Evolutionary conservation across 257 asterid species (phyloP).

Genomic region (Leonotis leonurus): DNA sequence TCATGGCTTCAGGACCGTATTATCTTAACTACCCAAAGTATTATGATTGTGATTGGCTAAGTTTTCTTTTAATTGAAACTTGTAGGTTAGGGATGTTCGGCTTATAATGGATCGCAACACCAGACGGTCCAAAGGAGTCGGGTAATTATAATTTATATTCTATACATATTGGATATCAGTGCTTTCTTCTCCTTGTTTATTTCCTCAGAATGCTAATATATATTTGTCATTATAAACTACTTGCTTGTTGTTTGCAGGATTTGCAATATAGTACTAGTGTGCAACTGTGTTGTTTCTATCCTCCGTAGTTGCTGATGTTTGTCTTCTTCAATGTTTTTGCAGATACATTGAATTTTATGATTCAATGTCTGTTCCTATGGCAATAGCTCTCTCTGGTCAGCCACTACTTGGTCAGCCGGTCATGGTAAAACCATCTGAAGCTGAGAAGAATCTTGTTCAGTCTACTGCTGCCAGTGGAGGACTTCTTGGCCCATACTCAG

Average conservation of each 20-base stretch:
- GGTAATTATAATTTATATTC: too few relatives aligned
- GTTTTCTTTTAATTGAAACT: conserved; percentile 5
- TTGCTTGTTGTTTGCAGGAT: not conserved
- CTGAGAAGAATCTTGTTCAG: conserved; percentile 75
- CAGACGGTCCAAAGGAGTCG: conserved; percentile 67
- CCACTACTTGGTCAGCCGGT: conserved; percentile 60
- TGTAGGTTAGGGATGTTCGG: conserved; percentile 67
- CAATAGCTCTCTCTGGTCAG: conserved; percentile 71
- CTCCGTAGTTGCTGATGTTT: not conserved
- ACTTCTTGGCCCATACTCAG: conserved; percentile 44
- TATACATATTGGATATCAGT: conserved; percentile 2
- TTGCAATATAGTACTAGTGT: not conserved
- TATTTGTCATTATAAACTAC: not conserved
- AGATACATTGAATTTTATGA: conserved; percentile 68
- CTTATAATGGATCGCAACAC: conserved; percentile 71
- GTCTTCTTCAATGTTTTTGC: conserved; percentile 13
- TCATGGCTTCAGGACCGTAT: not conserved
- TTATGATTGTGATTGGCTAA: not conserved
- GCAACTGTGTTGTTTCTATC: not conserved
- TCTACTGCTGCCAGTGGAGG: conserved; percentile 41
- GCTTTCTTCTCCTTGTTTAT: conserved; percentile 8
- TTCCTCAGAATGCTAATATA: not conserved
- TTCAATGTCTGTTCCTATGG: conserved; percentile 69
- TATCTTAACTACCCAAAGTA: not conserved
- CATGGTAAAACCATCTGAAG: conserved; percentile 80